Percentiles rank a stretch among this genome's conserved stretches.
Evolutionary conservation across 768 basidiomycete genomes (phyloP).

Genomic region (Leccinellum rugosiceps): DNA sequence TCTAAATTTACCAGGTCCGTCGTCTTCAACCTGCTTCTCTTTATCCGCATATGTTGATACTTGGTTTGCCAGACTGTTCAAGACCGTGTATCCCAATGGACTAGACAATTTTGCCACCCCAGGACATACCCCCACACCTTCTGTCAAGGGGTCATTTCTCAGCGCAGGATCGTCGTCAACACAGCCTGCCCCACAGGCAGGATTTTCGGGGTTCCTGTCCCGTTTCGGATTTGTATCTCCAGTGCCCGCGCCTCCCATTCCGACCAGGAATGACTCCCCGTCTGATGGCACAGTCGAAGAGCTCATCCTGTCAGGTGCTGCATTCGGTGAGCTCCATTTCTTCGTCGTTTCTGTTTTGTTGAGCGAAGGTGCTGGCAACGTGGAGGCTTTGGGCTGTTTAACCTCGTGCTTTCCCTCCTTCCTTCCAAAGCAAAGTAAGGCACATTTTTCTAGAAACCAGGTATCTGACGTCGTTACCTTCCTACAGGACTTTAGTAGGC

Average conservation of each 20-base stretch:
- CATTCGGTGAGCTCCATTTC: conserved; percentile 55
- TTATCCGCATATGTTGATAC: conserved; percentile 1
- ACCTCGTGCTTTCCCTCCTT: conserved; percentile 73
- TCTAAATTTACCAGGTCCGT: conserved; percentile 71
- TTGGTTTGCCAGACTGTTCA: conserved; percentile 51
- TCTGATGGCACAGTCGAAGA: conserved; percentile 65
- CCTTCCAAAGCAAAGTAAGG: conserved; percentile 68
- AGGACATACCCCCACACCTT: conserved; percentile 31
- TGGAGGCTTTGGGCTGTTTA: conserved; percentile 64
- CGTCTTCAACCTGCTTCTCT: not conserved
- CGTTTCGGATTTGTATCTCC: conserved; percentile 29
- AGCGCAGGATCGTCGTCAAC: conserved; percentile 15
- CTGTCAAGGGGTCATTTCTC: conserved; percentile 34
- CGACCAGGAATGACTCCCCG: conserved; percentile 19
- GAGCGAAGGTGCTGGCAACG: not conserved
- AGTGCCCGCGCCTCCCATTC: conserved; percentile 10
- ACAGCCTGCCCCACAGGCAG: conserved; percentile 14
- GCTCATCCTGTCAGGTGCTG: conserved; percentile 68
- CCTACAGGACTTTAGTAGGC: conserved; percentile 62
- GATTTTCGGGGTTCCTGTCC: conserved; percentile 35
- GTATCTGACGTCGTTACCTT: not conserved
- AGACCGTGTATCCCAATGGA: conserved; percentile 62
- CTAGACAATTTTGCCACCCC: conserved; percentile 45
- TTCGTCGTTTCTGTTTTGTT: not conserved
- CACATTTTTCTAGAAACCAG: not conserved